Conservation (phyloP, 148 eudicot species). For the Rhododendron williamsianum region DNA sequence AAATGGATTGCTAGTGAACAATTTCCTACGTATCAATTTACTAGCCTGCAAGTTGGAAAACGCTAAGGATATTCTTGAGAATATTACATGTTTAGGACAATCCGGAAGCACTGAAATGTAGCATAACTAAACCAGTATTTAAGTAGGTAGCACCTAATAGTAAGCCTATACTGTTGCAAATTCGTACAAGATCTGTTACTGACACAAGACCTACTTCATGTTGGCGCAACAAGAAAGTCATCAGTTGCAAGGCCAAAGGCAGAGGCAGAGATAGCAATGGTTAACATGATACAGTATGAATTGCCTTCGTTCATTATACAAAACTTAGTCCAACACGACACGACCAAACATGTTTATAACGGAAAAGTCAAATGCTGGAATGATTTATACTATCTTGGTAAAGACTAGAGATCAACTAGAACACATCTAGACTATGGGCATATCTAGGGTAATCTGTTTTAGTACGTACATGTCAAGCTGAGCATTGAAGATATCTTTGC, state of each 20-base stretch:
- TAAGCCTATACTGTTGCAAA: not conserved
- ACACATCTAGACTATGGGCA: not conserved
- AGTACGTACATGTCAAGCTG: not conserved
- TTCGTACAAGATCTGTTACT: not conserved
- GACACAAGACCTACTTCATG: not conserved
- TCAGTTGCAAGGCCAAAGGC: not conserved
- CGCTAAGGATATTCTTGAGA: not conserved
- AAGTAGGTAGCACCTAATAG: not conserved
- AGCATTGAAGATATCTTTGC: not conserved
- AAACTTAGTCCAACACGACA: not conserved
- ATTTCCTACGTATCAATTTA: not conserved
- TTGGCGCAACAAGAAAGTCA: not conserved
- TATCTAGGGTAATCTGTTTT: not conserved
- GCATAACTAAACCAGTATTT: not conserved
- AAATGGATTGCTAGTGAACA: not conserved
- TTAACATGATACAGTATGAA: not conserved
- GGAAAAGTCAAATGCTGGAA: not conserved
- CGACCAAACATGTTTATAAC: not conserved
- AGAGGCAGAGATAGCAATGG: not conserved
- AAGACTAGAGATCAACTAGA: not conserved
- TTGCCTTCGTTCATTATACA: not conserved
- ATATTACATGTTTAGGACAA: not conserved
- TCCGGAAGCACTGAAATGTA: not conserved
- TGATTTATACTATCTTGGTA: not conserved
- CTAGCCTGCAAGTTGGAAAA: not conserved